Conservation (phyloP, 140 eudicot species). For the Erigeron philadelphicus region DNA sequence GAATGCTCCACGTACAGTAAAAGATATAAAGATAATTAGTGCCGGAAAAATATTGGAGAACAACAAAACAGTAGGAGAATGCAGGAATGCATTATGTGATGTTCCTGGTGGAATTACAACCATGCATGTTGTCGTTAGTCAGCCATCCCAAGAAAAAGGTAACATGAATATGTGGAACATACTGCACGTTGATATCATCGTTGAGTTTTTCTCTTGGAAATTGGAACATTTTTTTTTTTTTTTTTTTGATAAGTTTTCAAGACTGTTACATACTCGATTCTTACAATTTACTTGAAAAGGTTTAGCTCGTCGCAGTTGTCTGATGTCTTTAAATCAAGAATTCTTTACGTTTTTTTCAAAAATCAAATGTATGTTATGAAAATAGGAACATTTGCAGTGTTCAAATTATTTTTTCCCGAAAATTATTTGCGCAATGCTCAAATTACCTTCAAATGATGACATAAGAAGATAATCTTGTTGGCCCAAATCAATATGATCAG, state of each 20-base stretch:
- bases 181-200: background rate
- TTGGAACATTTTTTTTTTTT: background rate
- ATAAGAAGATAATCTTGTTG: background rate
- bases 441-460: background rate
- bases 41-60: conserved; percentile 73
- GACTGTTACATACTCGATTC: background rate
- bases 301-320: background rate
- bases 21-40: conserved; percentile 59
- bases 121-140: conserved; percentile 85
- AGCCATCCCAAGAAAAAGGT: conserved; percentile 70
- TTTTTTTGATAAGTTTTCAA: background rate
- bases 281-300: background rate
- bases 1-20: conserved; percentile 73
- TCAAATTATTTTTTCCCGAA: background rate
- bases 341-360: background rate
- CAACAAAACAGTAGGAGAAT: conserved; percentile 58
- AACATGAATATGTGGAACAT: background rate
- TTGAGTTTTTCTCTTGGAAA: background rate
- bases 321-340: background rate
- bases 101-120: conserved; percentile 67
- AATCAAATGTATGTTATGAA: background rate
- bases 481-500: background rate
- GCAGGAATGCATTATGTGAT: conserved; percentile 63
- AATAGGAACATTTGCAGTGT: background rate
- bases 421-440: background rate